Percentiles rank a stretch among this genome's conserved stretches.
Conservation (phyloP, 768 basidiomycete genomes). For the Austroboletus eburneus region DNA sequence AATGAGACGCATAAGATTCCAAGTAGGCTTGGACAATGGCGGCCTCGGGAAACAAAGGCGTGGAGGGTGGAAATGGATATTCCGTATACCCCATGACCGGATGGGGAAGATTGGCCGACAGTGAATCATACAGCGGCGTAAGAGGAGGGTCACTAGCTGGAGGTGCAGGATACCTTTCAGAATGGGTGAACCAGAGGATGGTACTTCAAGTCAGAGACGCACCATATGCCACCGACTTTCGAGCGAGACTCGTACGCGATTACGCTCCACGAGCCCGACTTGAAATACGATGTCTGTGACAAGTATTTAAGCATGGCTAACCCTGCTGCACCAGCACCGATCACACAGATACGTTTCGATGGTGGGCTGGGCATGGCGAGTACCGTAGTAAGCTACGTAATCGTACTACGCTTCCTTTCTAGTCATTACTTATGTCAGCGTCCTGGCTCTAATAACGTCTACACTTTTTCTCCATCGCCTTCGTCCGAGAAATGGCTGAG, state of each 20-base stretch:
- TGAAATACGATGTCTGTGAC: constrained; percentile 53
- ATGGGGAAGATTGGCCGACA: constrained; percentile 81
- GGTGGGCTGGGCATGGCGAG: constrained; percentile 8
- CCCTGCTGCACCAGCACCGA: constrained; percentile 76
- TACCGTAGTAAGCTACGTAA: not conserved
- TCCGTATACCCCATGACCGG: constrained; percentile 68
- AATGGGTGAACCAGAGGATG: too few species aligned
- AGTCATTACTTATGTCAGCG: constrained; percentile 16
- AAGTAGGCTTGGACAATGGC: constrained; percentile 65
- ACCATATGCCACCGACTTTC: constrained; percentile 78
- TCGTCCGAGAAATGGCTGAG: constrained; percentile 62
- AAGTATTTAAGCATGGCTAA: constrained; percentile 66
- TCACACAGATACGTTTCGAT: constrained; percentile 54
- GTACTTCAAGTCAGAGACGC: constrained; percentile 17
- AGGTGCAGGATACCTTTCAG: constrained; percentile 51
- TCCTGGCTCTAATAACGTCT: too few species aligned
- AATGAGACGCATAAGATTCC: constrained; percentile 57
- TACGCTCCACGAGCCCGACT: constrained; percentile 58
- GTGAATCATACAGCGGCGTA: constrained; percentile 72
- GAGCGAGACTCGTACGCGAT: constrained; percentile 61
- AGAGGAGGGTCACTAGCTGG: constrained; percentile 49
- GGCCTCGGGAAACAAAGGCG: constrained; percentile 65
- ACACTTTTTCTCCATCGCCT: too few species aligned
- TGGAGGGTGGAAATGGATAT: constrained; percentile 66
- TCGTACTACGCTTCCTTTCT: constrained; percentile 5